A percentile compares a stretch with the other conserved stretches of the same genome.
phyloP scores from a whole-genome alignment of 805 yeast species.

The Lachancea dasiensis region DNA sequence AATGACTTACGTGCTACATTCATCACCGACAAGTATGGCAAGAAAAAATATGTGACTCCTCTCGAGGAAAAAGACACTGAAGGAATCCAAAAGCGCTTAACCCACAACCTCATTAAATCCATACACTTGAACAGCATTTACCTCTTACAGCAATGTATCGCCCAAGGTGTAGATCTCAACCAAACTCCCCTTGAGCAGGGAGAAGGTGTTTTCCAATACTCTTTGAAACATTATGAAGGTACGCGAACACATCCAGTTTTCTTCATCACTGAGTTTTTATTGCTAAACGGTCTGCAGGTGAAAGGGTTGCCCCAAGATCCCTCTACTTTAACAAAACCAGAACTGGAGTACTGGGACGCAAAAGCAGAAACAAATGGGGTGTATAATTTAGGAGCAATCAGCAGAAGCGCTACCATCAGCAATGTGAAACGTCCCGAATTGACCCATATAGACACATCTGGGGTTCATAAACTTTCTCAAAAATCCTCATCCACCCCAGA shows the following conservation, averaged over 20 bases:
- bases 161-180: slow-evolving; percentile 18
- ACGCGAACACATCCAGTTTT: slow-evolving; percentile 33
- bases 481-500: slow-evolving; percentile 4
- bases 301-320: slow-evolving; percentile 29
- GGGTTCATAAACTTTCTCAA: neutral
- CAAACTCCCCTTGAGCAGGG: slow-evolving; percentile 17
- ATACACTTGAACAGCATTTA: slow-evolving; percentile 42
- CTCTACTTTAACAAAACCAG: slow-evolving; percentile 40
- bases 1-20: slow-evolving; percentile 49
- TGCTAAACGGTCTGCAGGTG: slow-evolving; percentile 50
- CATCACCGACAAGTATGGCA: slow-evolving; percentile 60
- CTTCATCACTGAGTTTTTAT: slow-evolving; percentile 49
- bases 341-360: slow-evolving; percentile 49
- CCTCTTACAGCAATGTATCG: slow-evolving; percentile 20
- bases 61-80: slow-evolving; percentile 8
- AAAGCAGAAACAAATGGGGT: slow-evolving; percentile 32
- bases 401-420: slow-evolving; percentile 5
- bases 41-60: slow-evolving; percentile 39
- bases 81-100: slow-evolving; percentile 15
- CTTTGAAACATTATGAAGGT: slow-evolving; percentile 42
- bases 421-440: neutral
- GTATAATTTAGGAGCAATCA: neutral
- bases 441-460: slow-evolving; percentile 3
- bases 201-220: slow-evolving; percentile 40
- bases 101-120: slow-evolving; percentile 44